Conservation (phyloP, 768 basidiomycete genomes). For the Serendipita sp. region DNA sequence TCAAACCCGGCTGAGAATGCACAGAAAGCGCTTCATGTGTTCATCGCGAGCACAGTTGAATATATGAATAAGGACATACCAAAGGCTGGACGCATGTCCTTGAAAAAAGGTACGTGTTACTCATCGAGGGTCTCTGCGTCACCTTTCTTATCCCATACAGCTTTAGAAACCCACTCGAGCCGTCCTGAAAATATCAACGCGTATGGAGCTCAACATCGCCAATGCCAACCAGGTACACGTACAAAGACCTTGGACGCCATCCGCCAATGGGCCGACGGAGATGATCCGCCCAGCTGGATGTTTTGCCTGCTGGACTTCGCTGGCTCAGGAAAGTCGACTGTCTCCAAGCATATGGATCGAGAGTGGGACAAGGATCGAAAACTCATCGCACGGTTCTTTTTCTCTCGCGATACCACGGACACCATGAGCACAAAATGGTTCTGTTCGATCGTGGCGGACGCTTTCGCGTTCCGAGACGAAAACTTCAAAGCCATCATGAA, state of each 20-base stretch:
- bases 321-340: neutral
- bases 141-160: too few relatives aligned
- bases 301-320: neutral
- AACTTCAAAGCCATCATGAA: too few relatives aligned
- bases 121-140: too few relatives aligned
- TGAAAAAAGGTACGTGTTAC: neutral
- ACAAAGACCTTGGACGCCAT: neutral
- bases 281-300: neutral
- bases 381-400: neutral
- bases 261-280: neutral
- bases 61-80: neutral
- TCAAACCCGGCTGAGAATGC: neutral
- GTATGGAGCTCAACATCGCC: neutral
- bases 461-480: neutral
- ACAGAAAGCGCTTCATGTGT: neutral
- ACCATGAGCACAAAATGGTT: neutral
- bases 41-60: neutral
- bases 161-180: neutral
- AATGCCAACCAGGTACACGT: neutral
- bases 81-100: neutral
- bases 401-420: neutral
- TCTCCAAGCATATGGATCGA: neutral
- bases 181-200: neutral
- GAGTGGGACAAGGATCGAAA: neutral
- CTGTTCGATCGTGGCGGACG: neutral